Evolutionary conservation across 768 basidiomycete species (phyloP).

Genomic region (Russula earlei): DNA sequence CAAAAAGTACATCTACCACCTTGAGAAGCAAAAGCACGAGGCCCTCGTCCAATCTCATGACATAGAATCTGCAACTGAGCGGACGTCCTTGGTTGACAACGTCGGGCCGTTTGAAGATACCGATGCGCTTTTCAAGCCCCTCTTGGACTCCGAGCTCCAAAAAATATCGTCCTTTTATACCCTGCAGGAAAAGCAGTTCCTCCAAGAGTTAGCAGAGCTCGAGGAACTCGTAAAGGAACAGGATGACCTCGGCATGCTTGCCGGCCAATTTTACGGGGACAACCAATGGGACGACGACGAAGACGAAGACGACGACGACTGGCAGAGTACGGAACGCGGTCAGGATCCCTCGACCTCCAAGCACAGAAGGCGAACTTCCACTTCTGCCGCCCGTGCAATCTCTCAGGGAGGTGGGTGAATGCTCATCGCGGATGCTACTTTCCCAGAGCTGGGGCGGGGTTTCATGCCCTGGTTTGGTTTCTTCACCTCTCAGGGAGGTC

Average conservation of each 20-base stretch:
- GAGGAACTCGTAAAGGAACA: conserved; percentile 48
- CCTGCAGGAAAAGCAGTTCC: conserved; percentile 62
- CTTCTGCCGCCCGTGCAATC: conserved; percentile 12
- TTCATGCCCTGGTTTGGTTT: background rate
- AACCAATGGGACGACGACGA: conserved; percentile 41
- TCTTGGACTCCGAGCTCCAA: conserved; percentile 72
- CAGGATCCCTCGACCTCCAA: conserved; percentile 30
- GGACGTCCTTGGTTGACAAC: conserved; percentile 42
- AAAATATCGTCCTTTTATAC: conserved; percentile 80
- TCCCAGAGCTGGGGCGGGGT: background rate
- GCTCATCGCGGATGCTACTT: background rate
- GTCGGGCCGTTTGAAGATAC: conserved; percentile 30
- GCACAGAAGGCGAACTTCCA: conserved; percentile 24
- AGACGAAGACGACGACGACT: conserved; percentile 44
- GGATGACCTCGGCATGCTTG: conserved; percentile 49
- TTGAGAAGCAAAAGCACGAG: conserved; percentile 66
- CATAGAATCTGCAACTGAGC: conserved; percentile 53
- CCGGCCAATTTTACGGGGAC: conserved; percentile 43
- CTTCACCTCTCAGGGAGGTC: background rate
- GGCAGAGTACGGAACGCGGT: conserved; percentile 22
- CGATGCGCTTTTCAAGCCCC: conserved; percentile 55
- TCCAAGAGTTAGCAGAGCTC: conserved; percentile 47
- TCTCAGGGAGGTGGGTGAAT: conserved; percentile 12
- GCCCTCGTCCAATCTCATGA: conserved; percentile 36
- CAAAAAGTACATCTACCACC: conserved; percentile 77